Base-by-base conservation (phyloP, 768 basidiomycete genomes). In the Guyanaporus albipodus region DNA sequence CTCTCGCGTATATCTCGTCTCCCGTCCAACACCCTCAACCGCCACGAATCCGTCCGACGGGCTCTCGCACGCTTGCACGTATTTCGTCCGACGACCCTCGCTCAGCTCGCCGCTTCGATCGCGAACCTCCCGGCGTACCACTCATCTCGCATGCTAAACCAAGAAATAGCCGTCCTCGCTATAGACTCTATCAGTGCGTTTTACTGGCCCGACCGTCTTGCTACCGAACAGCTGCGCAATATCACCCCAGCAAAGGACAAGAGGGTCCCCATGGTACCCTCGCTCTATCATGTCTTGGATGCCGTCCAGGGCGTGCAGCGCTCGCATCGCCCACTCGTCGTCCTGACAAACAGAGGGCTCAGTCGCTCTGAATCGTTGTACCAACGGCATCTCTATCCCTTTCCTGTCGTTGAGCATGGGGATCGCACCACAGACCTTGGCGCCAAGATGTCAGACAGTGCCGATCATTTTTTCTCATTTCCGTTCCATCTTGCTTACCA, bases 101-200 rank as follows among this genome's bases (percentile, higher is more conserved):
- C 71, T 1, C 82, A 90, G 42, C 78, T 94, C 35, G 86, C 87
- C 37, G 73, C 74, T 5, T 83, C 85, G 11, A 70, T 93, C 50
- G 61, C 71, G 18, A 64, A 77, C 53, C 70, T 93, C 15, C 73
- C 80, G 12, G 60, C 63, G 4, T 82, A 82, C 56, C 79, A 83
- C 54, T 58, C 66, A 4, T 59, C 61, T 15, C 65, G 70, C 42
- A 72, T 83, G 48, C 70, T 75, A 26, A 64, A 77, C 34, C 63
- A 70, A 26, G 81, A 82, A 49, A 73, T 91, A 10, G 82, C 80
- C 6, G 55, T 89, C 44, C 64, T 93, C 29, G 79, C 78, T 9
- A 70, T 92, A 37, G 90, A 93, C 65, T 89, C 88, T 12, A 64
- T 89, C 48, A 83, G 83, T 60, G 62, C 86, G 0, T 88, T 84